phyloP scores from a whole-genome alignment of 2,329 filamentous ascomycete genomes.

The Colletotrichum theobromicola region DNA sequence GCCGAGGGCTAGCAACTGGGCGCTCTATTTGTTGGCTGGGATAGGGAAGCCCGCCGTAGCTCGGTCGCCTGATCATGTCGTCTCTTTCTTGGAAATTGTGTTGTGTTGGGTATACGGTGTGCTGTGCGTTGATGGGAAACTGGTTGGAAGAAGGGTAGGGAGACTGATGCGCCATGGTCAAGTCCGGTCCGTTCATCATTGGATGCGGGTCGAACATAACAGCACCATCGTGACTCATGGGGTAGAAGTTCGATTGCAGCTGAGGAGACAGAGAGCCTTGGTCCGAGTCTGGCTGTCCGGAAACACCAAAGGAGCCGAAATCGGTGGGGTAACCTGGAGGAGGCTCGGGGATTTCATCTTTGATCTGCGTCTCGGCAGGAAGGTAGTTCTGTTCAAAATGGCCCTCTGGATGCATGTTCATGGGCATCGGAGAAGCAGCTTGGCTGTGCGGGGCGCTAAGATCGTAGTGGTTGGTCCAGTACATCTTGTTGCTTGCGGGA shows the following conservation, averaged over 20 bases:
- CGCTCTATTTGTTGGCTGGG: conserved; percentile 15
- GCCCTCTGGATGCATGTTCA: conserved; percentile 40
- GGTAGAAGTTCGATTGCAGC: background rate
- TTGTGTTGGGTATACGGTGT: background rate
- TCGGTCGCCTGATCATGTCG: background rate
- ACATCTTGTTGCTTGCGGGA: conserved; percentile 52
- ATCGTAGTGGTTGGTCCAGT: conserved; percentile 47
- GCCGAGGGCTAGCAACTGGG: background rate
- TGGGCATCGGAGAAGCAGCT: conserved; percentile 49
- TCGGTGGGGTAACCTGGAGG: conserved; percentile 35
- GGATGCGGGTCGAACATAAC: background rate
- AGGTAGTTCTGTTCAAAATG: conserved; percentile 43
- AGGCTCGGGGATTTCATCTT: conserved; percentile 39
- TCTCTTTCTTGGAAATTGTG: background rate
- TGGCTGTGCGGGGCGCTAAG: conserved; percentile 47
- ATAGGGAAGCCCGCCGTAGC: background rate
- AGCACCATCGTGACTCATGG: background rate
- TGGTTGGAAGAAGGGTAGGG: background rate
- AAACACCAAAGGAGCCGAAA: conserved; percentile 40
- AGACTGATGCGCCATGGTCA: background rate
- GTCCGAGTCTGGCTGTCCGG: conserved; percentile 17
- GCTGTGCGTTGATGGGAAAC: background rate
- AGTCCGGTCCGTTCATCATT: background rate
- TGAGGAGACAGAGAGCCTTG: conserved; percentile 12
- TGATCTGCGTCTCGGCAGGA: conserved; percentile 36